Base-by-base conservation (phyloP, 495 filamentous ascomycete genomes). In the Filosporella fistucella region DNA sequence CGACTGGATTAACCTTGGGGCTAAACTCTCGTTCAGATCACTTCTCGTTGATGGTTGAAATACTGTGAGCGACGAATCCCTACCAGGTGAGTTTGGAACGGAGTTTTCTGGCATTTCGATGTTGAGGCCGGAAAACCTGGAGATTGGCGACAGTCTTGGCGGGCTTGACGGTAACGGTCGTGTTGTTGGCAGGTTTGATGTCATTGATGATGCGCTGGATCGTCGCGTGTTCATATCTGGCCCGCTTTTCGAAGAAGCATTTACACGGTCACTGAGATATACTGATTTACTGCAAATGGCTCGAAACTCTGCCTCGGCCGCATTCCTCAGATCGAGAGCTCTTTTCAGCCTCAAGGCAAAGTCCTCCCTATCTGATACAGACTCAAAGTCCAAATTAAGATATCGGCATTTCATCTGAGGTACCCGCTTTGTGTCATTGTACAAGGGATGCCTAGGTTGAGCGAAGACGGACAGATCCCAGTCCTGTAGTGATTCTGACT, bases 391-490 rank as follows among this genome's bases (percentile, higher is more conserved):
- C 7, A 48, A 4, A 22, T 40, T 12, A 7, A 48, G 34, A 28
- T 22, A 48, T 22, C 12, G 17, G 34, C 45, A 28, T 7, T 39
- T 17, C 10, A 48, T 39, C 11, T 9, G 11, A 14, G 30, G 34
- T 10, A 48, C 33, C 5, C 10, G 6, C 13, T 40, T 48, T 17
- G 23, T 25, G 34, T 40, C 33, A 17, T 18, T 23, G 32, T 40
- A 48, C 6, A 20, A 20, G 2, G 45, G 45, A 40, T 48, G 45
- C 20, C 45, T 13, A 7, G 45, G 45, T n/a, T 48, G 36, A 17
- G 20, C 34, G 14, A 48, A 48, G 7, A 48, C 22, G 10, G 13
- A 23, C 13, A 48, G 12, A 16, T 48, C 41, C 45, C 45, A 48
- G 4, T 48, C 34, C 8, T 25, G 39, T 5, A 39, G 34, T 14